These are phyloP conservation scores for Cercospora beticola DNA, from an alignment of 2,329 filamentous ascomycete species.

Conservation along the genomic window DNA sequence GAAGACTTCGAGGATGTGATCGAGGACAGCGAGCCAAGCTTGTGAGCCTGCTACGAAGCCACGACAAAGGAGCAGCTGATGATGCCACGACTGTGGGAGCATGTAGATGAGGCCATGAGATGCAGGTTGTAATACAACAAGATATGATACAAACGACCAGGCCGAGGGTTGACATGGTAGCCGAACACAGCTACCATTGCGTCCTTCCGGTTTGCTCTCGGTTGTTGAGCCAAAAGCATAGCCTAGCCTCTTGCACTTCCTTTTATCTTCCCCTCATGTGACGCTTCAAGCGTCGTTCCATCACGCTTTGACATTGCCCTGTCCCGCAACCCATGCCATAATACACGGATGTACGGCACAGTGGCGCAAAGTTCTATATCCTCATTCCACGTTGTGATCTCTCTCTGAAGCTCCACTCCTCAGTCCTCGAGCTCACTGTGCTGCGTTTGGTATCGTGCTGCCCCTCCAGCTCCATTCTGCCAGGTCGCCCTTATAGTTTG, in stretches of 20 bases:
- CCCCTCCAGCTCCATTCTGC: constrained; percentile 6
- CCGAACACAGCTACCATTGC: background rate
- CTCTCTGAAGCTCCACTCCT: background rate
- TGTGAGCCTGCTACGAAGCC: constrained; percentile 12
- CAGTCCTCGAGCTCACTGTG: background rate
- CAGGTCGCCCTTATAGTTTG: background rate
- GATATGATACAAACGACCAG: background rate
- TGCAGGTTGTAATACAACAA: background rate
- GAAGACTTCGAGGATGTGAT: constrained; percentile 50
- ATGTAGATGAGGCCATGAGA: background rate
- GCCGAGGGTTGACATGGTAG: background rate
- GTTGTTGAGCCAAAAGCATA: background rate
- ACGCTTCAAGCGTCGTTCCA: background rate
- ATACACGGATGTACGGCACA: background rate
- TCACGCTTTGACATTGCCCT: background rate
- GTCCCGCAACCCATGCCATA: background rate
- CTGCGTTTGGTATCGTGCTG: background rate
- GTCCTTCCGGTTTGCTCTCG: background rate
- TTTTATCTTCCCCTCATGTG: background rate
- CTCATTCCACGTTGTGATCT: background rate
- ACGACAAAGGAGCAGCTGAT: background rate
- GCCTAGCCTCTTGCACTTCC: background rate
- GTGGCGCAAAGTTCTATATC: background rate
- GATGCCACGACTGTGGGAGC: background rate
- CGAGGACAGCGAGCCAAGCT: constrained; percentile 28